Percentiles rank a stretch among this genome's conserved stretches.
Conservation (phyloP, 192 early-diverging fungal species). For the Neocallimastix lanati region DNA sequence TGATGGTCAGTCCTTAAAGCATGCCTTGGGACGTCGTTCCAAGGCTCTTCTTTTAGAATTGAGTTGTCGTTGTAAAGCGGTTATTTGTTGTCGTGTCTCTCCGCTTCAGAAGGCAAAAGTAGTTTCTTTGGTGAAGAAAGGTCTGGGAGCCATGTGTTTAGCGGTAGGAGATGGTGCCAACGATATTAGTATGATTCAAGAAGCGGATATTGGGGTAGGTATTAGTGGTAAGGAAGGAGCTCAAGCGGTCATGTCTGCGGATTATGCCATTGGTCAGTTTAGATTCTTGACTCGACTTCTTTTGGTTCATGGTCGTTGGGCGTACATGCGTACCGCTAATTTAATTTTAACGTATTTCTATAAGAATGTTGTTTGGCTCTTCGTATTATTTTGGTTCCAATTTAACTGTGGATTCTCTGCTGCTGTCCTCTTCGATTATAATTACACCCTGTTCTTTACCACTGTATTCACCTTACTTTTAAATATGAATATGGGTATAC, state of each 20-base stretch:
- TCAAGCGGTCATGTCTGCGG: slow-evolving; percentile 85
- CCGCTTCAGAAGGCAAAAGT: slow-evolving; percentile 94
- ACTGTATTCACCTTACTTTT: slow-evolving; percentile 81
- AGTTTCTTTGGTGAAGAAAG: slow-evolving; percentile 66
- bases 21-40: slow-evolving; percentile 53
- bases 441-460: slow-evolving; percentile 82
- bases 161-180: slow-evolving; percentile 43
- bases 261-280: slow-evolving; percentile 86
- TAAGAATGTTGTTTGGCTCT: slow-evolving; percentile 89
- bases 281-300: slow-evolving; percentile 68
- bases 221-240: slow-evolving; percentile 43
- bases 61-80: slow-evolving; percentile 39
- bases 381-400: slow-evolving; percentile 85
- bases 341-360: slow-evolving; percentile 89
- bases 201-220: slow-evolving; percentile 47
- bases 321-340: slow-evolving; percentile 73
- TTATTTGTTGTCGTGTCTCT: slow-evolving; percentile 81
- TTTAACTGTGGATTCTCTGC: slow-evolving; percentile 61
- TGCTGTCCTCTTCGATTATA: slow-evolving; percentile 37
- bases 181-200: slow-evolving; percentile 39
- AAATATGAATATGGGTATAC: slow-evolving; percentile 35
- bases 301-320: slow-evolving; percentile 83
- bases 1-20: slow-evolving; percentile 30
- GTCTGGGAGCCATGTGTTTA: slow-evolving; percentile 52
- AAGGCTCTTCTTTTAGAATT: slow-evolving; percentile 26